Evolutionary conservation across 371 early-diverging fungal genomes (phyloP).

Genomic region (Saksenaea vasiformis): DNA sequence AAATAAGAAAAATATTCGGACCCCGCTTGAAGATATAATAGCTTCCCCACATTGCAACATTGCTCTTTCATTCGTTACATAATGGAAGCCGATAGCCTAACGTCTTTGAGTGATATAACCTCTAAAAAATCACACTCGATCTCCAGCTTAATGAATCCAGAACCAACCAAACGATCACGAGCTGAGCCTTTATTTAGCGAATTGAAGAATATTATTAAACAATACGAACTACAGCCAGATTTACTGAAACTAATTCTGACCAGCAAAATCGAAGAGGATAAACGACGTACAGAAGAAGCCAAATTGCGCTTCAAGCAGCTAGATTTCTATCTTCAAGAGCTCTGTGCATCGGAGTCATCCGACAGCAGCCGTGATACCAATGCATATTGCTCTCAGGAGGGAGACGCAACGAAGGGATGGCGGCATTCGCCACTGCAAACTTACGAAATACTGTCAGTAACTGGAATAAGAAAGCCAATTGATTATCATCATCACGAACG

Average conservation of each 20-base stretch:
- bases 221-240: slow-evolving; percentile 54
- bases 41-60: background rate
- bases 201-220: slow-evolving; percentile 40
- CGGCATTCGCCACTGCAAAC: background rate
- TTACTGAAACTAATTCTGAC: slow-evolving; percentile 53
- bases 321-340: slow-evolving; percentile 26
- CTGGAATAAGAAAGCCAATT: background rate
- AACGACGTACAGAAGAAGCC: slow-evolving; percentile 63
- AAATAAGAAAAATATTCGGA: background rate
- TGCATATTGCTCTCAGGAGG: background rate
- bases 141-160: background rate
- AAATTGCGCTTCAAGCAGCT: slow-evolving; percentile 54
- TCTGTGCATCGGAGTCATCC: slow-evolving; percentile 2
- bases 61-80: background rate
- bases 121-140: background rate
- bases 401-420: background rate
- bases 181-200: background rate
- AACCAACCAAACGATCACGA: background rate
- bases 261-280: slow-evolving; percentile 64
- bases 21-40: slow-evolving; percentile 1
- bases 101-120: background rate
- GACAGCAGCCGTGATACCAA: slow-evolving; percentile 4
- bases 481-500: background rate
- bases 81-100: background rate
- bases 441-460: background rate